Evolutionary conservation across 2,329 filamentous ascomycete genomes (phyloP).

Genomic region (Aspergillus tanneri): DNA sequence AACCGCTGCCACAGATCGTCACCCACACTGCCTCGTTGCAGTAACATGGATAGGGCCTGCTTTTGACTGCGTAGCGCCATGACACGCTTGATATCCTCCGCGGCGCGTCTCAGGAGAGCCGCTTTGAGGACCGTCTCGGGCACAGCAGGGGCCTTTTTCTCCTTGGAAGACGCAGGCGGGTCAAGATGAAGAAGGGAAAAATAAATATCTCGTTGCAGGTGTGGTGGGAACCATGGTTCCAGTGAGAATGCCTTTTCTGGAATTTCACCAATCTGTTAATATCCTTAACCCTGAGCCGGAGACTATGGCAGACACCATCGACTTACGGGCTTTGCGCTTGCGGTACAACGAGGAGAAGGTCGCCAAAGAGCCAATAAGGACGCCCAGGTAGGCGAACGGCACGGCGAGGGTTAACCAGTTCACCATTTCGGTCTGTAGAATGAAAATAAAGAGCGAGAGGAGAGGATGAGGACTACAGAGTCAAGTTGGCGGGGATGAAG

Average conservation of each 20-base stretch:
- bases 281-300: constrained; percentile 14
- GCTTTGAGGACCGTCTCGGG: constrained; percentile 86
- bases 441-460: not conserved
- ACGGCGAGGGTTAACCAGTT: constrained; percentile 84
- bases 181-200: constrained; percentile 84
- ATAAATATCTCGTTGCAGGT: constrained; percentile 92
- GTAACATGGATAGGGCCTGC: constrained; percentile 75
- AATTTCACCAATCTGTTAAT: constrained; percentile 18
- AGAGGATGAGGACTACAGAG: not conserved
- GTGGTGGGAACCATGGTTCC: constrained; percentile 89
- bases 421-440: constrained; percentile 43
- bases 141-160: constrained; percentile 67
- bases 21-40: constrained; percentile 89
- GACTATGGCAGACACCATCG: constrained; percentile 1
- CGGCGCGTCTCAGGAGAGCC: constrained; percentile 81
- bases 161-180: constrained; percentile 50
- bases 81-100: constrained; percentile 89
- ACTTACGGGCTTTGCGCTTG: constrained; percentile 80
- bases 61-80: constrained; percentile 86
- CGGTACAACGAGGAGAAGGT: constrained; percentile 93
- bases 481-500: not conserved
- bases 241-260: constrained; percentile 76
- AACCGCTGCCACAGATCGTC: constrained; percentile 96
- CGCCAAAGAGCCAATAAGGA: constrained; percentile 82
- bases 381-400: constrained; percentile 83